phyloP scores from a whole-genome alignment of 1,139 yeast genomes.

The Diutina pseudorugosa region DNA sequence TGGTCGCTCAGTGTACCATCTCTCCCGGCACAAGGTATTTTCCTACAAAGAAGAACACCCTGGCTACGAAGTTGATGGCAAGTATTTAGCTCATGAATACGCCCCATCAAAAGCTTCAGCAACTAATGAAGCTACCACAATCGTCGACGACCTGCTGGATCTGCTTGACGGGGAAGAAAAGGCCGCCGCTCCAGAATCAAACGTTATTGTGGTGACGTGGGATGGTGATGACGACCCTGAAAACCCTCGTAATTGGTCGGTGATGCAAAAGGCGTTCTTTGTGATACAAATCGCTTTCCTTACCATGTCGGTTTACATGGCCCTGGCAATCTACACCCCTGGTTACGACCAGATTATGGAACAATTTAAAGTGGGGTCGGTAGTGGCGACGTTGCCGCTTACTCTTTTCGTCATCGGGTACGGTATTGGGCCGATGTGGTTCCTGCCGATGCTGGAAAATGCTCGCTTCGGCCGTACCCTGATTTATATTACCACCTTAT shows the following conservation, averaged over 20 bases:
- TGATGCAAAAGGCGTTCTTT: constrained; percentile 22
- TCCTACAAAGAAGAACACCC: background rate
- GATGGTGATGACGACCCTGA: constrained; percentile 44
- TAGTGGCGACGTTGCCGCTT: constrained; percentile 30
- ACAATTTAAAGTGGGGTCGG: constrained; percentile 25
- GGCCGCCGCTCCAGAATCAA: background rate
- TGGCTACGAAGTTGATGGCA: background rate
- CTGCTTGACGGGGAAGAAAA: background rate
- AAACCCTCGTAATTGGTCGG: constrained; percentile 47
- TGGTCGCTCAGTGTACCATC: background rate
- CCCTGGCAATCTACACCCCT: constrained; percentile 51
- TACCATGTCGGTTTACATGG: constrained; percentile 46
- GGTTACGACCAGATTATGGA: constrained; percentile 29
- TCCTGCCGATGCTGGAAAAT: constrained; percentile 43
- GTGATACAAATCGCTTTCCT: constrained; percentile 29
- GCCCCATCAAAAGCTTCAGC: background rate
- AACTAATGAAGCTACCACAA: background rate
- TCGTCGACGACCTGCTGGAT: background rate
- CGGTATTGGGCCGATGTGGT: constrained; percentile 43
- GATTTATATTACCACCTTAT: constrained; percentile 18
- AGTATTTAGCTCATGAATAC: background rate
- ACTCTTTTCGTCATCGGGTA: constrained; percentile 38
- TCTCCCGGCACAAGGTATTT: background rate
- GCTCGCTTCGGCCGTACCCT: constrained; percentile 42
- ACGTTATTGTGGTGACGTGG: constrained; percentile 20